Evolutionary conservation across 2,329 filamentous ascomycete genomes (phyloP).

Genomic region (Fusarium dlaminii): DNA sequence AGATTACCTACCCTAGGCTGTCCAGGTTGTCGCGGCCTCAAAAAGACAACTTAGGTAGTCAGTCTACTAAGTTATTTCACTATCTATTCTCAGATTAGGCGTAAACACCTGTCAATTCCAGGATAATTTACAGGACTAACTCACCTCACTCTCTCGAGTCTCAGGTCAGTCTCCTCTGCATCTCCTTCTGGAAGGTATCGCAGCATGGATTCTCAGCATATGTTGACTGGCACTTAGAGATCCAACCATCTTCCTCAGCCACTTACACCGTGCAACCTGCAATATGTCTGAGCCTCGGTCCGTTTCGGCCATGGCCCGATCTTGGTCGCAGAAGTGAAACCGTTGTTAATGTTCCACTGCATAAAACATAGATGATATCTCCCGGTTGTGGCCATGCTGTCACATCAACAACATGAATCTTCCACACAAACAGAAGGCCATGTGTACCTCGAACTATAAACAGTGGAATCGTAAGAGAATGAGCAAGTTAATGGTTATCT

Average conservation of each 20-base stretch:
- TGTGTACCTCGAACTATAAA: neutral
- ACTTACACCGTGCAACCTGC: slow-evolving; percentile 12
- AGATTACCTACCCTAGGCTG: neutral
- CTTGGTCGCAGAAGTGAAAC: slow-evolving; percentile 21
- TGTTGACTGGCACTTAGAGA: neutral
- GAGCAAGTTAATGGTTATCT: neutral
- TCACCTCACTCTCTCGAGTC: neutral
- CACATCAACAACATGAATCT: neutral
- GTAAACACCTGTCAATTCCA: neutral
- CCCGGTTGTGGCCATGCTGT: slow-evolving; percentile 1
- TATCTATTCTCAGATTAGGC: neutral
- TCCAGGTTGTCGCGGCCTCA: neutral
- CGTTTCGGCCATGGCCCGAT: slow-evolving; percentile 30
- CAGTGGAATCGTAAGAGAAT: neutral
- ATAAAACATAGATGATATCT: slow-evolving; percentile 16
- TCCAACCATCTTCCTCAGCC: neutral
- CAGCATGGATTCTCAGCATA: neutral
- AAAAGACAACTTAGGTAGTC: neutral
- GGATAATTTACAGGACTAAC: neutral
- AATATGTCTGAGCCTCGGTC: slow-evolving; percentile 23
- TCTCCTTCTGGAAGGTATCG: slow-evolving; percentile 32
- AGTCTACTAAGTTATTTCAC: neutral
- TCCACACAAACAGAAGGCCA: neutral
- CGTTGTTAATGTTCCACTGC: slow-evolving; percentile 6
- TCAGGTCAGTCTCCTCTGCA: neutral